Base-by-base conservation (phyloP, 2,329 filamentous ascomycete genomes). In the Alternaria angustiovoidea region DNA sequence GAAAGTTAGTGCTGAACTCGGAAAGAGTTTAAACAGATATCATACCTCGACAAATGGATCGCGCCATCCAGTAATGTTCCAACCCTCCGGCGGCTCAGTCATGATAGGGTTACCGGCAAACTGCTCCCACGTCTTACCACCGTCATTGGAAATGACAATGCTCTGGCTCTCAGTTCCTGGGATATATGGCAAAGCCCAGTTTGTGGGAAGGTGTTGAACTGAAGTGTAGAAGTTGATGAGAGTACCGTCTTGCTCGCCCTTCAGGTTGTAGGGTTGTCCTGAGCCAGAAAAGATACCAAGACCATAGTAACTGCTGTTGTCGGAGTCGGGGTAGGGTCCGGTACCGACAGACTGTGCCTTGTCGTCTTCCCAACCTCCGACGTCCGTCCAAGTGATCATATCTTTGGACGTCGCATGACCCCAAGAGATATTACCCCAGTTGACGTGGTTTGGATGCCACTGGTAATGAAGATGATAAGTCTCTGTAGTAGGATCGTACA, bases 401-500 rank as follows among this genome's bases (percentile, higher is more conserved):
- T 85, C 82, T 48, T 81, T 78, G 55, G 82, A 85, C 3, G 80
- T 84, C 5, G 84, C 84, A 63, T 86, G 82, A 2, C 74, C 75
- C 75, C 74, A 77, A 8, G 73, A 76, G 39, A 82, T 82, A 61
- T 82, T 82, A 16, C 81, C 81, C 80, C 81, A 82, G 61, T 80
- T 80, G 64, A 82, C 77, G 59, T 83, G 81, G 48, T 83, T 72
- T 1, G 81, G 81, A 65, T 83, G 78, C 76, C 79, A 86, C 69
- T 87, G 84, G 68, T 84, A 87, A 66, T 83, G 83, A 7, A 86
- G 66, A 63, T 87, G 84, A 59, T 86, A 87, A 2, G 72, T 72
- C 30, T 82, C 80, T 34, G 79, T 76, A 3, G 71, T 75, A 14
- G 81, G 82, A 69, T 84, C 82, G 64, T 84, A 86, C 74, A 82